phyloP scores from a whole-genome alignment of 139 green algal genomes.

The Coccomyxa sp. region DNA sequence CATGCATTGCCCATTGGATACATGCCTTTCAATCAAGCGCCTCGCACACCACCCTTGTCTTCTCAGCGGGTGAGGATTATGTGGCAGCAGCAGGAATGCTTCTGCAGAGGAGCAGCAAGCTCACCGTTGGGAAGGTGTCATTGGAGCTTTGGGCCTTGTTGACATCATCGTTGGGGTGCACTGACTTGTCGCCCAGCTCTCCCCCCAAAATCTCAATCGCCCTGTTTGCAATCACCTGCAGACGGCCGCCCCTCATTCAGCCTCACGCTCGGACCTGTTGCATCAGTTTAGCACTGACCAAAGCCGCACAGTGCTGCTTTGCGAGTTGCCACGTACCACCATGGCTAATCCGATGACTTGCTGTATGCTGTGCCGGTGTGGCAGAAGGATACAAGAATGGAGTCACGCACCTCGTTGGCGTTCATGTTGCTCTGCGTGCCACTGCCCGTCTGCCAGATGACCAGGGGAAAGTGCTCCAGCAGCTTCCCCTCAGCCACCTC shows the following conservation, averaged over 20 bases:
- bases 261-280: no score
- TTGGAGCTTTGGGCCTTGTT: constrained; percentile 95
- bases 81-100: no score
- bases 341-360: background rate
- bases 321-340: no score
- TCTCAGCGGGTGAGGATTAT: no score
- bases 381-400: no score
- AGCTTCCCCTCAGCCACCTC: constrained; percentile 86
- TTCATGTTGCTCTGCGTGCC: constrained; percentile 99
- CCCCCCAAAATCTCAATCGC: constrained; percentile 83
- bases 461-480: constrained; percentile 87
- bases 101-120: no score
- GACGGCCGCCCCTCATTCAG: no score
- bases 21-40: no score
- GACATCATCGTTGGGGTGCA: constrained; percentile 97
- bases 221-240: constrained; percentile 39
- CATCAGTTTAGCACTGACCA: no score
- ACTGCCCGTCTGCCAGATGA: constrained; percentile 92
- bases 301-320: no score
- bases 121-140: constrained; percentile 91
- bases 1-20: no score
- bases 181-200: constrained; percentile 71
- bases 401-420: constrained; percentile 94
- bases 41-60: no score
- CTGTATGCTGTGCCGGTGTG: constrained; percentile 10